These are phyloP conservation scores for Neofusicoccum laricinum DNA, from an alignment of 2,329 filamentous ascomycete genomes.

Conservation along the genomic window DNA sequence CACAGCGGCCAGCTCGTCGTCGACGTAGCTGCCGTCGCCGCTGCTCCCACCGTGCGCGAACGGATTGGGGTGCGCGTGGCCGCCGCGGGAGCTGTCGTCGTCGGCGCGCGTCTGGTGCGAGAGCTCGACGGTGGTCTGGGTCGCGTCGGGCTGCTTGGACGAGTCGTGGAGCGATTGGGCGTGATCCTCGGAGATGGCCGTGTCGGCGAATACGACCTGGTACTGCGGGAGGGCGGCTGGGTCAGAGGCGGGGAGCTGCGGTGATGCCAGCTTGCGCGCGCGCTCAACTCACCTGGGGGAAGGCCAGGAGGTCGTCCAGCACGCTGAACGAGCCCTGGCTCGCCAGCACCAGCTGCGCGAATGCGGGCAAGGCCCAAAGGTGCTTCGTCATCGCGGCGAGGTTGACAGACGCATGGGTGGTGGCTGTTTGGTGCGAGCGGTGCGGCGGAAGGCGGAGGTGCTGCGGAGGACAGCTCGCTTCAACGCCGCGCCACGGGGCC, in stretches of 20 bases:
- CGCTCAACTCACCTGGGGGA: slow-evolving; percentile 66
- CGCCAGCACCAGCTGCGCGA: slow-evolving; percentile 48
- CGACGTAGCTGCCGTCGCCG: background rate
- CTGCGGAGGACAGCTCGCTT: slow-evolving; percentile 18
- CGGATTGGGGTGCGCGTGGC: background rate
- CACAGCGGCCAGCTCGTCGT: slow-evolving; percentile 31
- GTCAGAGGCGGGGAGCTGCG: slow-evolving; percentile 4
- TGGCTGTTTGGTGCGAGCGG: background rate
- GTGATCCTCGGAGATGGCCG: slow-evolving; percentile 68
- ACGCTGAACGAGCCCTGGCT: slow-evolving; percentile 71
- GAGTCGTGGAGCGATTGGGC: slow-evolving; percentile 48
- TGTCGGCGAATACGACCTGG: slow-evolving; percentile 72
- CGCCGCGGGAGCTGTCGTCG: background rate
- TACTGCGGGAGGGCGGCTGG: slow-evolving; percentile 55
- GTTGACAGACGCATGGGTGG: slow-evolving; percentile 1
- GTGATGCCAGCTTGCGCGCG: slow-evolving; percentile 11
- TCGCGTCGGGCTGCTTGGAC: background rate
- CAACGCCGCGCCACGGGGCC: background rate
- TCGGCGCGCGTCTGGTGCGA: background rate
- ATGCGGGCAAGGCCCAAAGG: slow-evolving; percentile 47
- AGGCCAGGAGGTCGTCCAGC: slow-evolving; percentile 81
- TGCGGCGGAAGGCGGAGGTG: slow-evolving; percentile 11
- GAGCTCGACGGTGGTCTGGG: slow-evolving; percentile 5
- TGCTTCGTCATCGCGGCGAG: slow-evolving; percentile 37
- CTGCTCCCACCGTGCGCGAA: background rate